A percentile compares a stretch with the other conserved stretches of the same genome.
Conservation (phyloP, 129 eudicot genomes). For the Silybum marianum region DNA sequence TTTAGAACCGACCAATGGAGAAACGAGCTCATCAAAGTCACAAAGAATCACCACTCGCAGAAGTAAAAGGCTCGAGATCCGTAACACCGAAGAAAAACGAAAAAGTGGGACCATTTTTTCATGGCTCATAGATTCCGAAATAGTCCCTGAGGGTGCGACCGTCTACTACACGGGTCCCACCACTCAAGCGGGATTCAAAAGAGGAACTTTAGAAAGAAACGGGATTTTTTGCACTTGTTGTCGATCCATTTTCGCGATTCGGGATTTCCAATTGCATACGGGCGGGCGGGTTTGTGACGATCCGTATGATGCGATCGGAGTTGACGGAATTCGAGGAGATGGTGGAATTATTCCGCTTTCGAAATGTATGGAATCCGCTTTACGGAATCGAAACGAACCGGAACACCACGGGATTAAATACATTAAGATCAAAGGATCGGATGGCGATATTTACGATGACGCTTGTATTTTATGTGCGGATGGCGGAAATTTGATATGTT, state of each 20-base stretch:
- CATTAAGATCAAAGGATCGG: slow-evolving; percentile 4
- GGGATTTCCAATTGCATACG: slow-evolving; percentile 41
- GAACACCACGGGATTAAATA: slow-evolving; percentile 26
- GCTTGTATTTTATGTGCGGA: slow-evolving; percentile 71
- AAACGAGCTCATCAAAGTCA: slow-evolving; percentile 8
- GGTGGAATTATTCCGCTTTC: slow-evolving; percentile 29
- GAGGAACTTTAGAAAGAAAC: slow-evolving; percentile 39
- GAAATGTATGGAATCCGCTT: slow-evolving; percentile 45
- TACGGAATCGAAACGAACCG: slow-evolving; percentile 34
- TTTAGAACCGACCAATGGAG: slow-evolving; percentile 12
- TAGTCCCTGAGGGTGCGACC: slow-evolving; percentile 27
- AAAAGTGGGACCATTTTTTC: slow-evolving; percentile 41
- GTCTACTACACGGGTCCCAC: slow-evolving; percentile 25
- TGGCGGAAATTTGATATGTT: slow-evolving; percentile 72
- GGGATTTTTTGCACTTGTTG: slow-evolving; percentile 68
- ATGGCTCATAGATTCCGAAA: slow-evolving; percentile 46
- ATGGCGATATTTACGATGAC: slow-evolving; percentile 51
- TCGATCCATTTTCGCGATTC: slow-evolving; percentile 17
- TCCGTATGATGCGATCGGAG: slow-evolving; percentile 42
- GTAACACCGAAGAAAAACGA: not conserved
- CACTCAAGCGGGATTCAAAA: slow-evolving; percentile 4
- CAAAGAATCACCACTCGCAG: slow-evolving; percentile 15
- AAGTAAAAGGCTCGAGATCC: slow-evolving; percentile 20
- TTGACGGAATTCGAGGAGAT: slow-evolving; percentile 20
- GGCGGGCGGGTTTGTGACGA: slow-evolving; percentile 21